Conservation (phyloP, 495 filamentous ascomycete genomes). For the Xylaria sp. region DNA sequence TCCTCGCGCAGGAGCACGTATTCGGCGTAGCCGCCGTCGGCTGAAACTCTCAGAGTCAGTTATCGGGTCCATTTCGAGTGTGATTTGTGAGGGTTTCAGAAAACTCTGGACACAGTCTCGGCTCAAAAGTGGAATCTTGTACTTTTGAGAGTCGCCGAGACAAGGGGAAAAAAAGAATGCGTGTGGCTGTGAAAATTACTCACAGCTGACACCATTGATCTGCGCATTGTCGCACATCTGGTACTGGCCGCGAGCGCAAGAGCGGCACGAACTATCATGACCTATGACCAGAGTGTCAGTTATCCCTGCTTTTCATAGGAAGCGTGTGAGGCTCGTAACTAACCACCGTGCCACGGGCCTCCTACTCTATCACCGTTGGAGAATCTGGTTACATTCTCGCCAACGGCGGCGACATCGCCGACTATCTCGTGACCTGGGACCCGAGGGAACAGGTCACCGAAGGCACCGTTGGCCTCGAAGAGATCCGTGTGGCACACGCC, state of each 20-base stretch:
- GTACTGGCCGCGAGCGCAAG: slow-evolving; percentile 56
- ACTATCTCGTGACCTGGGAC: slow-evolving; percentile 64
- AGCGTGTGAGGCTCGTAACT: slow-evolving; percentile 28
- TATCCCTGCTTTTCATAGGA: not conserved
- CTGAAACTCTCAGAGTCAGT: too few relatives aligned
- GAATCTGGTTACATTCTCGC: slow-evolving; percentile 51
- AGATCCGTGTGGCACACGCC: slow-evolving; percentile 61
- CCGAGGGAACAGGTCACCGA: slow-evolving; percentile 57
- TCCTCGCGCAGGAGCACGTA: slow-evolving; percentile 69
- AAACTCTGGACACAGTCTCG: too few relatives aligned
- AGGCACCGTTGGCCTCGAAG: slow-evolving; percentile 42
- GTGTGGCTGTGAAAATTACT: too few relatives aligned
- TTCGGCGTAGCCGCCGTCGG: slow-evolving; percentile 66
- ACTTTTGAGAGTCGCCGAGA: too few relatives aligned
- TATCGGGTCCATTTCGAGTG: too few relatives aligned
- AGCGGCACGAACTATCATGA: slow-evolving; percentile 54
- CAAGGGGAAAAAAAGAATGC: too few relatives aligned
- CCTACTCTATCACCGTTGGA: slow-evolving; percentile 59
- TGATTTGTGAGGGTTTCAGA: too few relatives aligned
- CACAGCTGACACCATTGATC: slow-evolving; percentile 62
- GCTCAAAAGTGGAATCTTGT: too few relatives aligned
- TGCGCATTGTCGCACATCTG: slow-evolving; percentile 61
- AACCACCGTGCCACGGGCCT: slow-evolving; percentile 64
- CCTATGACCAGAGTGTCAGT: slow-evolving; percentile 32
- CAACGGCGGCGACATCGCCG: slow-evolving; percentile 59